A percentile compares a stretch with the other conserved stretches of the same genome.
Conservation (phyloP, 306 rosid genomes). For the Inga laurina region DNA sequence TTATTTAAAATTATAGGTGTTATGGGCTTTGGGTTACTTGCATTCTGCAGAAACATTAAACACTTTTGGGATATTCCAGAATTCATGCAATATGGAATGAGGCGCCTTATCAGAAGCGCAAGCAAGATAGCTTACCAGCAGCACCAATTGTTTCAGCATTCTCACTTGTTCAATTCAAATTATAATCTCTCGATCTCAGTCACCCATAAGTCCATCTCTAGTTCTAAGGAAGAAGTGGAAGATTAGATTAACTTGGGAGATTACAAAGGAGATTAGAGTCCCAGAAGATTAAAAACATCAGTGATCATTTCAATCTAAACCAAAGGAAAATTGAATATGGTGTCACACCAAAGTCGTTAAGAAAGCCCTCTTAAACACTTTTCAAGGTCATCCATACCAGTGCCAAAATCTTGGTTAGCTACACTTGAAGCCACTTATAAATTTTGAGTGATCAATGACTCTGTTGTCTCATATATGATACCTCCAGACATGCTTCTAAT, state of each 20-base stretch:
- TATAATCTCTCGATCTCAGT: background rate
- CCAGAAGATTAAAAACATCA: background rate
- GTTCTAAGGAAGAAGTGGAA: background rate
- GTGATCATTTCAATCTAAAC: background rate
- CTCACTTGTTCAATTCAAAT: background rate
- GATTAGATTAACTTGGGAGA: background rate
- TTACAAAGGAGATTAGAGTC: background rate
- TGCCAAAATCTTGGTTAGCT: background rate
- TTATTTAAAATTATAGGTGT: background rate
- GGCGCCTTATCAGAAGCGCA: background rate
- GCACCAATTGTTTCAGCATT: background rate
- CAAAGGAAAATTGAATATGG: background rate
- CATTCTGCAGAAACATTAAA: background rate
- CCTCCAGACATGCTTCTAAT: background rate
- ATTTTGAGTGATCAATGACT: background rate
- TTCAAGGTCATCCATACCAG: slow-evolving; percentile 4
- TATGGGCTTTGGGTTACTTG: background rate
- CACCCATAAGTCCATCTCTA: background rate
- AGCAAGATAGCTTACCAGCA: background rate
- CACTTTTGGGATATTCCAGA: background rate
- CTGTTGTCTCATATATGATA: background rate
- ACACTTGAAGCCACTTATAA: background rate
- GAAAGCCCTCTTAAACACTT: background rate
- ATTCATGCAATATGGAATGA: background rate
- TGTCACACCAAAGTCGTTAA: background rate